phyloP scores from a whole-genome alignment of 192 early-diverging fungal species.

The Entomortierella parvispora region DNA sequence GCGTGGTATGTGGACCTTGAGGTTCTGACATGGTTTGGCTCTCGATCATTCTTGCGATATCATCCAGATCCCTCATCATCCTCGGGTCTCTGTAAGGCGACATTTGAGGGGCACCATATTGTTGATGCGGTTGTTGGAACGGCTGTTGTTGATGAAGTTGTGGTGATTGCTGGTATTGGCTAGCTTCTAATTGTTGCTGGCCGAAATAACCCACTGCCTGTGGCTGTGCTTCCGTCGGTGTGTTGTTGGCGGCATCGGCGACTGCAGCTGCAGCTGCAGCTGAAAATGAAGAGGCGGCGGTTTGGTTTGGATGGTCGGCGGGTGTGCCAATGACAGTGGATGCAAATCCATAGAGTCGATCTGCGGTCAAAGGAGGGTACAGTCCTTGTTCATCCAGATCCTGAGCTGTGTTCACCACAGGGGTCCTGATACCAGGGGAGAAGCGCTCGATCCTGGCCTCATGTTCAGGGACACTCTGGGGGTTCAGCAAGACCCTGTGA shows the following conservation, averaged over 20 bases:
- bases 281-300: conserved; percentile 3
- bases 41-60: conserved; percentile 28
- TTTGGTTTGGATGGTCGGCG: neutral
- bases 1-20: conserved; percentile 32
- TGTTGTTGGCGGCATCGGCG: neutral
- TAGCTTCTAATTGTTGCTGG: neutral
- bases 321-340: conserved; percentile 32
- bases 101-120: neutral
- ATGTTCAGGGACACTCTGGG: conserved; percentile 42
- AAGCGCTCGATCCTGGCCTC: conserved; percentile 31
- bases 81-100: conserved; percentile 20
- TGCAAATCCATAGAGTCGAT: neutral
- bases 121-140: neutral
- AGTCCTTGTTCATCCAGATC: conserved; percentile 17
- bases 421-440: conserved; percentile 27
- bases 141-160: neutral
- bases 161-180: neutral
- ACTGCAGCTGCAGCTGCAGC: neutral
- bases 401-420: neutral
- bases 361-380: conserved; percentile 28
- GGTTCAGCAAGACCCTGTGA: neutral
- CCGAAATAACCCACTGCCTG: neutral
- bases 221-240: too few relatives aligned
- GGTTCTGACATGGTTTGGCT: conserved; percentile 8
- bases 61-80: conserved; percentile 30